A percentile compares a stretch with the other conserved stretches of the same genome.
Conservation (phyloP, 306 rosid genomes). For the Medicago ruthenica region DNA sequence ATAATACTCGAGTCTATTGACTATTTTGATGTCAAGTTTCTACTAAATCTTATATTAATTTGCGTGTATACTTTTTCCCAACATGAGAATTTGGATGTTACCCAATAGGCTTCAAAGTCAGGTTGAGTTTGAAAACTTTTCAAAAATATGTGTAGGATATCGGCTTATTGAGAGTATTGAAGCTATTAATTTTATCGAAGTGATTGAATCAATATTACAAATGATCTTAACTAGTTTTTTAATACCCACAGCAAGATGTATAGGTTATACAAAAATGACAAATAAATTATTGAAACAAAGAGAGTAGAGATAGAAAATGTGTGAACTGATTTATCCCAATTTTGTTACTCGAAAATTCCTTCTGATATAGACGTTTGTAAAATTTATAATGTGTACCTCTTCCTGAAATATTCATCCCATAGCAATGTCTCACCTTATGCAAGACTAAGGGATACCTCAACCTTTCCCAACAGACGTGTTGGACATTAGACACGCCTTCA, state of each 20-base stretch:
- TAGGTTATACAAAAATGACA: background rate
- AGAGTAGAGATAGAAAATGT: background rate
- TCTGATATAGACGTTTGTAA: no score
- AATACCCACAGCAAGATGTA: no score
- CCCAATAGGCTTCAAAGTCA: background rate
- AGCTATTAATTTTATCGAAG: background rate
- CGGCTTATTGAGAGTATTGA: background rate
- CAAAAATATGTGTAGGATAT: background rate
- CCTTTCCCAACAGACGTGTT: no score
- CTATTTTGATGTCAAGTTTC: constrained; percentile 2
- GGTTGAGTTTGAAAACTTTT: background rate
- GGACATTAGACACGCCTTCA: no score
- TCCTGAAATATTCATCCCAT: background rate
- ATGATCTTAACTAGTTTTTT: background rate
- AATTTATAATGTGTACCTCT: no score
- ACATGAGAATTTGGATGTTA: constrained; percentile 14
- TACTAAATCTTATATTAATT: constrained; percentile 13
- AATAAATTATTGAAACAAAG: background rate
- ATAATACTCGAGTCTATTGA: background rate
- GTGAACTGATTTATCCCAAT: background rate
- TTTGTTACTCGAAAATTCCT: no score
- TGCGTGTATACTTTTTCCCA: background rate
- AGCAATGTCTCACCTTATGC: background rate
- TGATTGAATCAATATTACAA: background rate
- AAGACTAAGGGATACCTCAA: background rate